Evolutionary conservation across 1,139 yeast species (phyloP).

Genomic region (Candida sanyaensis): DNA sequence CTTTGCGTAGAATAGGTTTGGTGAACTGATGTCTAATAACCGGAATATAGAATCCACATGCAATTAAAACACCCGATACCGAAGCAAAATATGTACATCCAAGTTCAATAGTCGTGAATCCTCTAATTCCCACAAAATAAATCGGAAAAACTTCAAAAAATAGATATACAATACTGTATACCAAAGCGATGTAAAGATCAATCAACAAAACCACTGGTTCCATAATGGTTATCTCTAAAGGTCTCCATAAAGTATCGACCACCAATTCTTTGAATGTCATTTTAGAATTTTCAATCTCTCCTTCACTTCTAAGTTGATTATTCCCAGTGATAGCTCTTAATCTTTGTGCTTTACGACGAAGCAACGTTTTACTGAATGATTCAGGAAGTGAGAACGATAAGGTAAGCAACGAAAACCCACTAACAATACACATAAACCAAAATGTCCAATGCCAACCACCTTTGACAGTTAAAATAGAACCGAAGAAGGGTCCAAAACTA

Average conservation of each 20-base stretch:
- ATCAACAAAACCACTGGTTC: slow-evolving; percentile 51
- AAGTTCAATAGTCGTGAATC: slow-evolving; percentile 50
- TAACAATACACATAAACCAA: slow-evolving; percentile 37
- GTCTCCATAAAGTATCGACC: slow-evolving; percentile 51
- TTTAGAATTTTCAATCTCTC: slow-evolving; percentile 25
- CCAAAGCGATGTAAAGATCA: slow-evolving; percentile 52
- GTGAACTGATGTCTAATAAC: slow-evolving; percentile 21
- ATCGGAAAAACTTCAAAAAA: slow-evolving; percentile 67
- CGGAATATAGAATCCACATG: slow-evolving; percentile 23
- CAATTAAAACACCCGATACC: slow-evolving; percentile 22
- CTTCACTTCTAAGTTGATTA: slow-evolving; percentile 28
- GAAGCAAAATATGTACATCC: slow-evolving; percentile 35
- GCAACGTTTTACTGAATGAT: slow-evolving; percentile 33
- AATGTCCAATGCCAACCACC: slow-evolving; percentile 42
- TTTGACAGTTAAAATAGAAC: slow-evolving; percentile 29
- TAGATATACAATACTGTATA: slow-evolving; percentile 55
- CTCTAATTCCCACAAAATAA: slow-evolving; percentile 44
- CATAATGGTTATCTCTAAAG: slow-evolving; percentile 40
- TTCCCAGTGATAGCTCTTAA: slow-evolving; percentile 38
- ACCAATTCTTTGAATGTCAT: slow-evolving; percentile 24
- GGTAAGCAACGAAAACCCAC: slow-evolving; percentile 27
- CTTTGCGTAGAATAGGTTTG: slow-evolving; percentile 30
- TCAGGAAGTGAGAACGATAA: slow-evolving; percentile 36
- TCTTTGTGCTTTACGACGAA: slow-evolving; percentile 36
- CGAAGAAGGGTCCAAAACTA: slow-evolving; percentile 38